Base-by-base conservation (phyloP, 106 monocot species). In the Phalaenopsis aphrodite region DNA sequence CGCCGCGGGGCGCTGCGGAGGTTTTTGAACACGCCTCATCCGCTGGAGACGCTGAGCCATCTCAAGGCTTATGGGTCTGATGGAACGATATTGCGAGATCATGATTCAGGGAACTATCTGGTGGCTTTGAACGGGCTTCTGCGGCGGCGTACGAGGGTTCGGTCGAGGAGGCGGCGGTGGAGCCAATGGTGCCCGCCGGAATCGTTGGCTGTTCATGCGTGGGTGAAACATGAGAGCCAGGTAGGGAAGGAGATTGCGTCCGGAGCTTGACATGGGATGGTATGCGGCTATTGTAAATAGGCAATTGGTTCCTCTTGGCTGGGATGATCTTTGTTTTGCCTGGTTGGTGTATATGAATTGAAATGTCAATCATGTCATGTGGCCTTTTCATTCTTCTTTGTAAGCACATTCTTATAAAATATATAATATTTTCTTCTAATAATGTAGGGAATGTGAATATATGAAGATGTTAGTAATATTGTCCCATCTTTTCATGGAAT, bases 11-110 rank as follows among this genome's bases (percentile, higher is more conserved):
- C 88, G 14, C 23, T 90, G 18, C 81, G 78, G 24, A 87, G 90
- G n/a, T 96, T 96, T 84, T 75, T 96, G 65, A 93, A 96, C 83
- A 61, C 82, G 4, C 96, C 96, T 0, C 96, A 96, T 78, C 96
- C 96, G 1, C 87, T 96, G 0, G 90, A 93, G 79, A 96, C 90
- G 0, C 84, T 96, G 5, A 96, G 91, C 73, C 85, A 90, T 36
- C 88, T 77, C 18, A 84, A 75, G 9, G 96, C 96, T 3, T 96
- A 96, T 42, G 93, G 96, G 10, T 88, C 93, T 0, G 96, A 88
- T 3, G 96, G 96, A 19, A 86, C 93, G 12, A 91, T 96, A 30
- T 88, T 91, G 11, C 89, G 96, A 1, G 96, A 96, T 84, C 96
- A 96, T 52, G 96, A 93, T 39, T 93, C 90, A 9, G 75, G 83